Percentiles rank a stretch among this genome's conserved stretches.
These are phyloP conservation scores for Rhizopus arrhizus DNA, from an alignment of 371 early-diverging fungal species.

Conservation along the genomic window DNA sequence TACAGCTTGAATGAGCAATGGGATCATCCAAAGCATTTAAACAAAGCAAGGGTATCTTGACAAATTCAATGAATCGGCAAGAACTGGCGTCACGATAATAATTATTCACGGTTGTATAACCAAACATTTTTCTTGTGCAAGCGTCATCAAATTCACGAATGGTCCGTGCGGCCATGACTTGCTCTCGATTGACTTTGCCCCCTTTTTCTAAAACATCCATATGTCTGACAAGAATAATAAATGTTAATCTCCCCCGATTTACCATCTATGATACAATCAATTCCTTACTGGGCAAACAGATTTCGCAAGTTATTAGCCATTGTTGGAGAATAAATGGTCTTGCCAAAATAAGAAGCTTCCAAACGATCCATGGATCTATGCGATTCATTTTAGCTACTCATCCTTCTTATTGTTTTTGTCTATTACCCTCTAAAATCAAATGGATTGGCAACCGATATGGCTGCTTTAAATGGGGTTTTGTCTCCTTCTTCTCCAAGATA, in stretches of 20 bases:
- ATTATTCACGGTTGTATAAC: conserved; percentile 76
- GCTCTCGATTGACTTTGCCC: conserved; percentile 55
- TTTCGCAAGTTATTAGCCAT: conserved; percentile 75
- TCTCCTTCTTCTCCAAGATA: conserved; percentile 87
- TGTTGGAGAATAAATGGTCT: conserved; percentile 64
- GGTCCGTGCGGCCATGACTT: conserved; percentile 48
- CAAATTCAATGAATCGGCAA: conserved; percentile 71
- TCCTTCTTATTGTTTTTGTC: neutral
- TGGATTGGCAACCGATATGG: conserved; percentile 85
- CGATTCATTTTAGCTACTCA: neutral
- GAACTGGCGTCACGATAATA: conserved; percentile 85
- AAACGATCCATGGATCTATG: conserved; percentile 31
- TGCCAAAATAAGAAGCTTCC: conserved; percentile 43
- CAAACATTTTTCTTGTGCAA: conserved; percentile 72
- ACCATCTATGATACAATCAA: neutral
- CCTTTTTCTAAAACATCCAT: conserved; percentile 56
- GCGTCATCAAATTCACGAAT: conserved; percentile 66
- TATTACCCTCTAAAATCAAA: conserved; percentile 69
- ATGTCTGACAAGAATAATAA: conserved; percentile 45
- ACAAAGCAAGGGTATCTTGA: conserved; percentile 79
- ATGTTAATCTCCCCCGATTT: neutral
- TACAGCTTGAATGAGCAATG: conserved; percentile 70
- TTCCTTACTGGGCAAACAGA: conserved; percentile 52
- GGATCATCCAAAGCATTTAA: conserved; percentile 93
- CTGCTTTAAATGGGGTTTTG: conserved; percentile 73